These are phyloP conservation scores for Alternaria hordeiaustralica DNA, from an alignment of 2,329 filamentous ascomycete species.

Conservation along the genomic window DNA sequence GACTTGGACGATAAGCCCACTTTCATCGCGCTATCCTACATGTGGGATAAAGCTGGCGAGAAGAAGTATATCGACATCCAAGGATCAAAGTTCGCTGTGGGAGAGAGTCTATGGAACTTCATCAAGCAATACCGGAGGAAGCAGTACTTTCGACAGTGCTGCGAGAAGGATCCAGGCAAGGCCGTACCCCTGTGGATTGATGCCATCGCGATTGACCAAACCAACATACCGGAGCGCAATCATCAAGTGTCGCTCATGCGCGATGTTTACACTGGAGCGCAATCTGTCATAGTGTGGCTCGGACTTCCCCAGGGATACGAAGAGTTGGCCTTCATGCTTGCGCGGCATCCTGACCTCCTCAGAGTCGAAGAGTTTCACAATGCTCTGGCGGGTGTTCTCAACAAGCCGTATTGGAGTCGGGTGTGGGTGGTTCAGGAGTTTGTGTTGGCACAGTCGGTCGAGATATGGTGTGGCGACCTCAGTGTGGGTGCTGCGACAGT, in stretches of 20 bases:
- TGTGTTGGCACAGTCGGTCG: slow-evolving; percentile 15
- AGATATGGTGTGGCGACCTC: slow-evolving; percentile 19
- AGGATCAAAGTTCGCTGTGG: slow-evolving; percentile 9
- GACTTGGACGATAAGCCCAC: slow-evolving; percentile 15
- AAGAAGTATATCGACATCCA: slow-evolving; percentile 9
- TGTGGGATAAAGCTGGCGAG: slow-evolving; percentile 17
- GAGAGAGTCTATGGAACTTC: slow-evolving; percentile 22
- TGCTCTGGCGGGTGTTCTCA: slow-evolving; percentile 7
- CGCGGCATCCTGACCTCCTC: slow-evolving; percentile 11
- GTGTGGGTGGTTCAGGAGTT: slow-evolving; percentile 23
- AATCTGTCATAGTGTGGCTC: slow-evolving; percentile 20
- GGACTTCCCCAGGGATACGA: slow-evolving; percentile 9
- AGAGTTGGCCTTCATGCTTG: slow-evolving; percentile 18
- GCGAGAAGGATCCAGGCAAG: not conserved
- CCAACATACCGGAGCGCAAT: slow-evolving; percentile 16
- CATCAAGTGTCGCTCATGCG: slow-evolving; percentile 20
- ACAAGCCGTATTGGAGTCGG: slow-evolving; percentile 19
- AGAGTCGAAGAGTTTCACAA: slow-evolving; percentile 10
- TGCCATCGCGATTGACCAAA: slow-evolving; percentile 20
- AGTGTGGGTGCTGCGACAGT: slow-evolving; percentile 5
- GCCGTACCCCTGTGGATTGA: slow-evolving; percentile 18
- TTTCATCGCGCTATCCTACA: slow-evolving; percentile 23
- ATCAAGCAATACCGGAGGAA: slow-evolving; percentile 18
- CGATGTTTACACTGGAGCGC: slow-evolving; percentile 16
- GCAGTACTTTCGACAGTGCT: slow-evolving; percentile 4